Evolutionary conservation across 305 asterid genomes (phyloP), one percentile per base, ranked within the genome.

Genomic region (Solanum chacoense): DNA sequence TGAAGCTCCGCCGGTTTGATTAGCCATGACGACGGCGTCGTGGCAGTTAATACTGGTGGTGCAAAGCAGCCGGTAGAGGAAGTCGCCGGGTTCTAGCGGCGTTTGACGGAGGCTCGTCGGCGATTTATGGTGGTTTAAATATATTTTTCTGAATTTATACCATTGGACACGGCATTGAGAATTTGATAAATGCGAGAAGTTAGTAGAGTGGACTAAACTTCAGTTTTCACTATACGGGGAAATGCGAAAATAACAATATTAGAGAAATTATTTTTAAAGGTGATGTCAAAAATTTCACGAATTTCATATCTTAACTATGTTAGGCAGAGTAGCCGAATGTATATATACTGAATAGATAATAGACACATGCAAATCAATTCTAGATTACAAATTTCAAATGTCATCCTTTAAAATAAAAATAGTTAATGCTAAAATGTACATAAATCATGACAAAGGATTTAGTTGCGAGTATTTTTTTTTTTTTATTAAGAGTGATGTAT

Each of bases 1-100:
- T 34, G 93, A 88, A 88, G 86, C 91, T 72, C 94, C 90, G 88
- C 91, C 87, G 22, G 78, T 88, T 87, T 89, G 92, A 26, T 90
- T 91, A 71, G 94, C 94, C 97, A 95, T 94, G 45, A 38, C 1
- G 26, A 74, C 40, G 45, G 45, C 13, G 77, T 72, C 84, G 88
- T 75, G 10, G 81, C 55, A 12, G 80, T 10, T 22, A 29, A 16
- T 36, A 38, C 55, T 40, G 36, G 88, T 50, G 9, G 85, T n/a
- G 67, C 36, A 8, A 71, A 78, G 85, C 22, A 38, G 11, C 36
- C 14, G 90, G 85, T 84, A 40, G 83, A 13, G 89, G 75, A 35
- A 86, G 76, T 65, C 88, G 85, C 65, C 81, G 84, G 2, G 78
- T 11, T 8, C 31, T 86, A 76, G 73, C 59, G n/a, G 76, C 6